phyloP scores from a whole-genome alignment of 768 basidiomycete genomes.

The Calocera cornea region DNA sequence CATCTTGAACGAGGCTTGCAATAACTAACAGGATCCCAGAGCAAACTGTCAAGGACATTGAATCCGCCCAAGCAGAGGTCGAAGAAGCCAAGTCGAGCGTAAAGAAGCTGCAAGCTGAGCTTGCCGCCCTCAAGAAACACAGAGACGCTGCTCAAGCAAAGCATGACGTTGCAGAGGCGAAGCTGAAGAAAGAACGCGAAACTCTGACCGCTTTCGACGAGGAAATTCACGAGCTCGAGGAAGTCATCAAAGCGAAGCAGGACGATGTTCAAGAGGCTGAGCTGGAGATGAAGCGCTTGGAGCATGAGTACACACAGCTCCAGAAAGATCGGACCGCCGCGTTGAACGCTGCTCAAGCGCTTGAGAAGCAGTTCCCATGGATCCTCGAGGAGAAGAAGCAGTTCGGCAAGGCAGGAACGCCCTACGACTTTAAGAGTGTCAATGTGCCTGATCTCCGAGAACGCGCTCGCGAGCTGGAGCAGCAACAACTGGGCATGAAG shows the following conservation, averaged over 20 bases:
- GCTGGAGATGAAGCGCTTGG: conserved; percentile 46
- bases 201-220: conserved; percentile 77
- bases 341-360: conserved; percentile 36
- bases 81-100: conserved; percentile 36
- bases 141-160: conserved; percentile 34
- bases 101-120: conserved; percentile 45
- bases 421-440: conserved; percentile 62
- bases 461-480: conserved; percentile 61
- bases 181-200: conserved; percentile 73
- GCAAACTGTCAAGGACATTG: conserved; percentile 66
- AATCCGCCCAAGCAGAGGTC: conserved; percentile 33
- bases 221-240: conserved; percentile 73
- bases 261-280: conserved; percentile 53
- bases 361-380: conserved; percentile 83
- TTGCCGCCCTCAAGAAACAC: conserved; percentile 43
- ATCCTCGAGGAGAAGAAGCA: conserved; percentile 76
- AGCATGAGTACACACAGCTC: conserved; percentile 51
- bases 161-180: conserved; percentile 51
- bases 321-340: conserved; percentile 52
- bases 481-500: conserved; percentile 73
- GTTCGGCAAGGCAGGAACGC: conserved; percentile 69
- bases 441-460: conserved; percentile 47
- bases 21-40: conserved; percentile 33
- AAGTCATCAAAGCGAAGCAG: conserved; percentile 70
- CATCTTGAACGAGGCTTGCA: background rate